A percentile compares a stretch with the other conserved stretches of the same genome.
Conservation (phyloP, 805 yeast genomes). For the Teunomyces lycoperdinae region DNA sequence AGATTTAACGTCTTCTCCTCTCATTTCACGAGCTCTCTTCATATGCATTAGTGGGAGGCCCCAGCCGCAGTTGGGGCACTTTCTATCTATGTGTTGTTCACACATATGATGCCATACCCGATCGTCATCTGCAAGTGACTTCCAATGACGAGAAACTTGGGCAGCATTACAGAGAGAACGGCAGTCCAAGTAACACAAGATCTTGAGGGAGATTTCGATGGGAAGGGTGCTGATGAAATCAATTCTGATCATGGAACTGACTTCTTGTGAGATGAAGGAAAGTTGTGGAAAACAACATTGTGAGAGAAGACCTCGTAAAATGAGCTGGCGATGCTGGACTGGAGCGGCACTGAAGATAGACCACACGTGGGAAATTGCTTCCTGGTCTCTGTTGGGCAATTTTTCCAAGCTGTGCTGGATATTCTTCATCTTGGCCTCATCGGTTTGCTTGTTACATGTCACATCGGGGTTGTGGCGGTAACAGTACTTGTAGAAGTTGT, state of each 20-base stretch:
- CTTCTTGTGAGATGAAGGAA: conserved; percentile 79
- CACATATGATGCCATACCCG: conserved; percentile 98
- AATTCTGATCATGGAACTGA: conserved; percentile 74
- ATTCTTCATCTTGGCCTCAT: conserved; percentile 58
- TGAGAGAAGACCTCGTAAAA: conserved; percentile 76
- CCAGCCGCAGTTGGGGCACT: conserved; percentile 99
- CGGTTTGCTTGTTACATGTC: conserved; percentile 66
- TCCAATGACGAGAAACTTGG: conserved; percentile 87
- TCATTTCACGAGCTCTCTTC: conserved; percentile 61
- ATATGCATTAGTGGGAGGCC: conserved; percentile 93
- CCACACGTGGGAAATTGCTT: conserved; percentile 81
- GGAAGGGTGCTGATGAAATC: conserved; percentile 88
- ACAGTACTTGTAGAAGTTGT: conserved; percentile 68
- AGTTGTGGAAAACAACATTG: conserved; percentile 96
- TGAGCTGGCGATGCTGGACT: conserved; percentile 63
- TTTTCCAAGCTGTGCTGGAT: conserved; percentile 57
- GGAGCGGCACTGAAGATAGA: conserved; percentile 77
- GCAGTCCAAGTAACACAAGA: conserved; percentile 87
- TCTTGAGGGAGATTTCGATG: conserved; percentile 77
- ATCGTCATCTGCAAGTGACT: conserved; percentile 88
- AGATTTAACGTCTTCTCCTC: conserved; percentile 15
- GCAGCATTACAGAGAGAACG: conserved; percentile 92
- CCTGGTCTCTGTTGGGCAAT: conserved; percentile 68
- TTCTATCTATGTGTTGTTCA: conserved; percentile 95
- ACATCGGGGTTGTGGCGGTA: conserved; percentile 92